phyloP scores from a whole-genome alignment of 1,284 basidiomycete species.

The Ustilago trichophora region DNA sequence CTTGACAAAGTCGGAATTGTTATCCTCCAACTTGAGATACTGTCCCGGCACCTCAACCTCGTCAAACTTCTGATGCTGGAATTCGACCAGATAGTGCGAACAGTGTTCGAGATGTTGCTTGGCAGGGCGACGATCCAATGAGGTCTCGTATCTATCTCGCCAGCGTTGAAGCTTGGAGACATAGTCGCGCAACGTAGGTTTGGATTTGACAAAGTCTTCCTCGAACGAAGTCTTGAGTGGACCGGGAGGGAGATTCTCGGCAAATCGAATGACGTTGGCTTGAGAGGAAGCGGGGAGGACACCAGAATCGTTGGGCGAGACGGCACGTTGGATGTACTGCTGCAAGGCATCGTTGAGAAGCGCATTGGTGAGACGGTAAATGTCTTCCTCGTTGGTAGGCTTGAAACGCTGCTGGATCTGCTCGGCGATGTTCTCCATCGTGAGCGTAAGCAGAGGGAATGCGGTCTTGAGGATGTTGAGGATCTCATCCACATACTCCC shows the following conservation, averaged over 20 bases:
- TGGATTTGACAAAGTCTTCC: slow-evolving; percentile 85
- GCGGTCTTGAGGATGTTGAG: slow-evolving; percentile 94
- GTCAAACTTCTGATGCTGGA: slow-evolving; percentile 97
- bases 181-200: slow-evolving; percentile 85
- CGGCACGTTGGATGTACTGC: slow-evolving; percentile 64
- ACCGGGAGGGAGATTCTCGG: slow-evolving; percentile 69
- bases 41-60: slow-evolving; percentile 99
- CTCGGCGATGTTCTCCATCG: slow-evolving; percentile 97
- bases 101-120: slow-evolving; percentile 87
- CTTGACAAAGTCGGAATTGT: slow-evolving; percentile 87
- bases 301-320: slow-evolving; percentile 74
- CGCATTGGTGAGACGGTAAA: slow-evolving; percentile 89
- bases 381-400: slow-evolving; percentile 88
- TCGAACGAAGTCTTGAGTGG: slow-evolving; percentile 79
- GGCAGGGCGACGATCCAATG: slow-evolving; percentile 83
- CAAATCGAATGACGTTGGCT: slow-evolving; percentile 76
- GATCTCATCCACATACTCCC: slow-evolving; percentile 93
- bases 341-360: slow-evolving; percentile 75
- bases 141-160: slow-evolving; percentile 89
- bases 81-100: slow-evolving; percentile 94
- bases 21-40: slow-evolving; percentile 85
- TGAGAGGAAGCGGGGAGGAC: slow-evolving; percentile 73
- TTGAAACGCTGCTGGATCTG: slow-evolving; percentile 94
- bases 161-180: slow-evolving; percentile 88
- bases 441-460: slow-evolving; percentile 91